phyloP scores from a whole-genome alignment of 2,329 filamentous ascomycete species.

The Didymella pomorum region DNA sequence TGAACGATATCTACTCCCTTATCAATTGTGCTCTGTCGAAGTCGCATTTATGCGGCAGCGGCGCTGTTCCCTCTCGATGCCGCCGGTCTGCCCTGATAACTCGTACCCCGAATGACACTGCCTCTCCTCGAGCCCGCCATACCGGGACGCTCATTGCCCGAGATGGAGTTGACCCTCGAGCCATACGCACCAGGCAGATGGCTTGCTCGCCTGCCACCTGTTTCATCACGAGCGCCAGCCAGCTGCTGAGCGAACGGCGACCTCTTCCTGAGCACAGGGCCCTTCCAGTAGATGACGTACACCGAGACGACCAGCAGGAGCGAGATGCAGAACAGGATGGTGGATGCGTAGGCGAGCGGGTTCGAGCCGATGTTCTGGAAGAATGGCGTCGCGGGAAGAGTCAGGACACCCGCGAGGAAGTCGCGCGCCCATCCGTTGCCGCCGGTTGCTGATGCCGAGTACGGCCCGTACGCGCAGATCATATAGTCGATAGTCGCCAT shows the following conservation, averaged over 20 bases:
- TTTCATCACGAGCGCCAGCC: slow-evolving; percentile 42
- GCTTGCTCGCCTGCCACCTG: slow-evolving; percentile 45
- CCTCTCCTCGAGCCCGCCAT: slow-evolving; percentile 37
- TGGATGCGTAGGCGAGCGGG: slow-evolving; percentile 63
- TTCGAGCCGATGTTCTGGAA: slow-evolving; percentile 55
- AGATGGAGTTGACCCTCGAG: slow-evolving; percentile 40
- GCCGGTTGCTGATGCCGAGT: slow-evolving; percentile 78
- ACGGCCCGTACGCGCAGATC: slow-evolving; percentile 76
- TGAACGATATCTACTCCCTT: too few species aligned
- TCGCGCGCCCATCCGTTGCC: slow-evolving; percentile 80
- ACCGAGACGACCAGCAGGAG: slow-evolving; percentile 54
- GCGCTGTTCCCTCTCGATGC: slow-evolving; percentile 11
- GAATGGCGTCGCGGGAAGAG: slow-evolving; percentile 71
- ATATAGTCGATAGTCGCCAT: slow-evolving; percentile 85
- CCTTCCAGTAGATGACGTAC: slow-evolving; percentile 63
- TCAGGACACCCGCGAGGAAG: slow-evolving; percentile 76
- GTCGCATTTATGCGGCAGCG: neutral
- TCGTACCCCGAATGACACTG: slow-evolving; percentile 39
- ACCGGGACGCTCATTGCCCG: slow-evolving; percentile 23
- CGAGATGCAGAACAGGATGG: slow-evolving; percentile 62
- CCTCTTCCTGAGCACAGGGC: slow-evolving; percentile 60
- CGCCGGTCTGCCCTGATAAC: slow-evolving; percentile 24
- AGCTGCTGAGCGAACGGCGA: slow-evolving; percentile 63
- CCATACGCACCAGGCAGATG: slow-evolving; percentile 44
- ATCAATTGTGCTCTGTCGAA: neutral